Base-by-base conservation (phyloP, 768 basidiomycete species). In the Melanogaster broomeanus region DNA sequence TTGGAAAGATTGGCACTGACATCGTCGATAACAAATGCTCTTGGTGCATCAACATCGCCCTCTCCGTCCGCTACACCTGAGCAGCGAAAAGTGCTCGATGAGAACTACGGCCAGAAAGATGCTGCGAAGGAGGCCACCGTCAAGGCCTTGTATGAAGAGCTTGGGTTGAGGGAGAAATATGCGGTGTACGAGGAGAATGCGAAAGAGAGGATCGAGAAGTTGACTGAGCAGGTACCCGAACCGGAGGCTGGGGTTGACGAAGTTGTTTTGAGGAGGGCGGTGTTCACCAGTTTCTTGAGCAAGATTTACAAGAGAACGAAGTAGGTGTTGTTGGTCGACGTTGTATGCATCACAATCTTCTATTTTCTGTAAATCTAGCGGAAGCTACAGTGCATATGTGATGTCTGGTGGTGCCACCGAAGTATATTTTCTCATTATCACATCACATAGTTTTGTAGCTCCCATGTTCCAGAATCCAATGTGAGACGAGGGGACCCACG, bases 11-110 rank as follows among this genome's bases (percentile, higher is more conserved):
- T 52, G 97, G 96, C 19, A 98, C 96, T 15, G 97, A 98, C 69
- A 99, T 99, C 63, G 70, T 98, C 52, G 96, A 99, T 72, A 98
- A 98, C 83, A 99, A 99, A 75, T 98, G 96, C 72, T 89, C 88
- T 16, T 99, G 96, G 97, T 87, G 87, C 60, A 78, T 98, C 69
- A 98, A 97, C 73, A 85, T 83, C 19, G 97, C 93, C 25, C 77
- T 98, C 51, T 68, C 72, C 16, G 66, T 75, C n/a, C 37, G 83
- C 79, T 2, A 75, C 72, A 4, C 73, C 81, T 0, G 77, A 64
- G 18, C 86, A 88, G 66, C 78, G 81, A 31, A 67, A 67, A 24
- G 65, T 83, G 21, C 74, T 87, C n/a, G 84, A 87, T 61, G 79
- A 74, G 19, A 83, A 84, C 67, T 88, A 90, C 62, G 85, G 86